Base-by-base conservation (phyloP, 495 filamentous ascomycete species). In the Neurospora sp. region DNA sequence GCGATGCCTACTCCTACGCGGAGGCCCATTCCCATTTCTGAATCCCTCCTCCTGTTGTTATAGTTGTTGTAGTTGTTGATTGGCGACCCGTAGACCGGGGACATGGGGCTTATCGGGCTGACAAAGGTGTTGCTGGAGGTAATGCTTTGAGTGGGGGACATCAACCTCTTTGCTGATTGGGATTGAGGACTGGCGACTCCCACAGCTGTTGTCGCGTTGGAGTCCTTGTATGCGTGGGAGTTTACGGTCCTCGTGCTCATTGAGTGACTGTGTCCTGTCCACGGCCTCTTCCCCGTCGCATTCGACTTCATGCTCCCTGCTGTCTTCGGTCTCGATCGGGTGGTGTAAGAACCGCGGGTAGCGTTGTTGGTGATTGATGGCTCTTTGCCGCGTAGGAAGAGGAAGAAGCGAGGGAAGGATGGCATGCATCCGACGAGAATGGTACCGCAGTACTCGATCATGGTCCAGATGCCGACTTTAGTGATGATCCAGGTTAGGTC, bases 391-490 rank as follows among this genome's bases (percentile, higher is more conserved):
- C 48, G 71, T 8, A 77, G 27, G 71, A 73, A 70, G 6, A 74
- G 69, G 46, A 76, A 81, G 74, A 81, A 81, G 40, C 78, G 70
- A 1, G 79, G 79, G 41, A 81, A 81, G 0, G 77, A 72, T 0
- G 78, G 78, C 79, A 81, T 81, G 72, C 79, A 81, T 0, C 79
- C 76, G 2, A 81, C 77, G 27, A 78, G 54, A n/a, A 81, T 77
- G 4, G 79, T 81, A 38, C 79, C 79, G 41, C 75, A 77, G 35
- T 79, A 79, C 69, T 81, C 79, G 41, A 82, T 81, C 62, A 82
- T 85, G 72, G 84, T 79, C 74, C 77, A 79, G 31, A 80, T 75
- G 23, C 79, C 78, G n/a, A 80, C 79, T 70, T 78, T 79, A 12
- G 78, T 70, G 42, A 79, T 76, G 11, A 76, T 72, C 75, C 76